Evolutionary conservation across 208 protist genomes (phyloP).

Genomic region (Phytomonas sp.): DNA sequence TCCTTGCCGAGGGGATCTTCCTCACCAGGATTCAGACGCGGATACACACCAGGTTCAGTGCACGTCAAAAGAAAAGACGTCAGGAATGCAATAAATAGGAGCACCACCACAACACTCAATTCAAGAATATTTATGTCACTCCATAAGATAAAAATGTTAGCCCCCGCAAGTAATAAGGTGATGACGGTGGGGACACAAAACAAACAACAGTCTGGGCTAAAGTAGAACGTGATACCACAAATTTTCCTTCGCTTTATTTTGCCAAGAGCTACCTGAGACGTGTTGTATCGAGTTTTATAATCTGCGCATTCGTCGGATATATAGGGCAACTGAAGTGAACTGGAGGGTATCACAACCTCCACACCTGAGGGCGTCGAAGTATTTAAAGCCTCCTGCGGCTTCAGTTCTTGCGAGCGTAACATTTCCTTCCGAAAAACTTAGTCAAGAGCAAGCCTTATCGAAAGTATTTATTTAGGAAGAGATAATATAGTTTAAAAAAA

Average conservation of each 20-base stretch:
- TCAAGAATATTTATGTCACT: constrained; percentile 24
- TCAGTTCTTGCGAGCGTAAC: not conserved
- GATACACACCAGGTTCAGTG: constrained; percentile 76
- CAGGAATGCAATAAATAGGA: constrained; percentile 35
- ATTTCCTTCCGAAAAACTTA: not conserved
- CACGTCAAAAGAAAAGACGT: constrained; percentile 40
- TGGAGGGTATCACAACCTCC: not conserved
- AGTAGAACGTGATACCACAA: constrained; percentile 28
- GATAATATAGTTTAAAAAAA: not conserved
- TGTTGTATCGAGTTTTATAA: constrained; percentile 15
- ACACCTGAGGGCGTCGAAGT: not conserved
- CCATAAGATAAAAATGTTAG: constrained; percentile 49
- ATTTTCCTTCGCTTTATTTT: constrained; percentile 12
- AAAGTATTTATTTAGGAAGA: not conserved
- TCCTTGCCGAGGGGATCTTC: constrained; percentile 38
- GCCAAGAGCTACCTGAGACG: constrained; percentile 30
- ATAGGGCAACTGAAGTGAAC: not conserved
- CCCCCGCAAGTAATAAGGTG: constrained; percentile 35
- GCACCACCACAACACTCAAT: constrained; percentile 22
- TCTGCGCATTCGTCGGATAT: not conserved
- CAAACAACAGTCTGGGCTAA: constrained; percentile 26
- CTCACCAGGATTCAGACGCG: constrained; percentile 47
- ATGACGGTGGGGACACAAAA: constrained; percentile 27
- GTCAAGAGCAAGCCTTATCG: not conserved
- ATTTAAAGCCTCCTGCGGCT: not conserved